phyloP scores from a whole-genome alignment of 108 stramenopile species.

The Discostella pseudostelligera region DNA sequence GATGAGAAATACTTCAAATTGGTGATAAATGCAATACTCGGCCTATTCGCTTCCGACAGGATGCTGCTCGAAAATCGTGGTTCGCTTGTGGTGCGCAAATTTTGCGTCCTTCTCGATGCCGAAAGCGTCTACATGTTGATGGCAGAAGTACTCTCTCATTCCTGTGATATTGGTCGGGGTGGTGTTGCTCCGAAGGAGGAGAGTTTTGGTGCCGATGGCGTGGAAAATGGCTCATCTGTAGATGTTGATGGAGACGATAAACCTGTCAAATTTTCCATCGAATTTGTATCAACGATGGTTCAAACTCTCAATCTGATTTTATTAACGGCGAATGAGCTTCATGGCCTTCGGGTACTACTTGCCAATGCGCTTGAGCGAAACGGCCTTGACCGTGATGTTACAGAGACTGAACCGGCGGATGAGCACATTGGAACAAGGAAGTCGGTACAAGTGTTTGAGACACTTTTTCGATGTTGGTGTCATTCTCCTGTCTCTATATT shows the following conservation, averaged over 20 bases:
- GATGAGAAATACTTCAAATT: constrained; percentile 85
- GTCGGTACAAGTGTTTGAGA: constrained; percentile 72
- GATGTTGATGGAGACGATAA: constrained; percentile 45
- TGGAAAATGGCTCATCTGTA: constrained; percentile 24
- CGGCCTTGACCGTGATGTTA: constrained; percentile 24
- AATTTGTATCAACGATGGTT: constrained; percentile 95
- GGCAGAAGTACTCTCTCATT: constrained; percentile 76
- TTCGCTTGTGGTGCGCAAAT: constrained; percentile 92
- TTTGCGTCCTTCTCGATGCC: constrained; percentile 93
- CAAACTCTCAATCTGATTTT: constrained; percentile 97
- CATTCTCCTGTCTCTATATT: constrained; percentile 97
- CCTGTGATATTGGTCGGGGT: constrained; percentile 34
- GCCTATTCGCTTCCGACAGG: constrained; percentile 86
- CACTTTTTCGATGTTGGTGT: constrained; percentile 95
- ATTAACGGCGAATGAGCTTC: constrained; percentile 93
- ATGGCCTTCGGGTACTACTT: constrained; percentile 78
- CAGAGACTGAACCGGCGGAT: constrained; percentile 10
- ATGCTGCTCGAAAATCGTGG: constrained; percentile 93
- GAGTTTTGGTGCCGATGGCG: neutral
- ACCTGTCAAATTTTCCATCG: constrained; percentile 51
- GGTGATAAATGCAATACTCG: constrained; percentile 91
- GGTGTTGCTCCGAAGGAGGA: constrained; percentile 18
- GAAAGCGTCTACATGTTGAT: constrained; percentile 92
- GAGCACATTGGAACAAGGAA: constrained; percentile 39
- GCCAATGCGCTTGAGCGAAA: constrained; percentile 46